Conservation (phyloP, 2,329 filamentous ascomycete genomes). For the Trichoderma endophyticum region DNA sequence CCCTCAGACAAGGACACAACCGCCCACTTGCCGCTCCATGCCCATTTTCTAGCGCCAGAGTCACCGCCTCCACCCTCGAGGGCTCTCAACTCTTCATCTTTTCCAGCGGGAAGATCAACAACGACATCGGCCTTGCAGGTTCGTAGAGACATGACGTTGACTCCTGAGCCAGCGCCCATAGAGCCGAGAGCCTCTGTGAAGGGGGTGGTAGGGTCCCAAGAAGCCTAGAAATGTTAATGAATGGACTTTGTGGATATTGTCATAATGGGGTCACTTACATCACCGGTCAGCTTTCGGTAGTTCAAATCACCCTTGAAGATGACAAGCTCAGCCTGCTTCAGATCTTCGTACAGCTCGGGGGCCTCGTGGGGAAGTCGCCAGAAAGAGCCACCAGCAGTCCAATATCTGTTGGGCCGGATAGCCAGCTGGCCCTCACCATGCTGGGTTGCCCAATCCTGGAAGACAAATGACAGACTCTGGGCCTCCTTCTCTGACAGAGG, state of each 20-base stretch:
- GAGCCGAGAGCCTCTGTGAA: slow-evolving; percentile 84
- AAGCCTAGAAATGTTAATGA: slow-evolving; percentile 28
- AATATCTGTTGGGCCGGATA: slow-evolving; percentile 82
- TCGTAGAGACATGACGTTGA: slow-evolving; percentile 81
- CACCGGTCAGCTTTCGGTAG: slow-evolving; percentile 86
- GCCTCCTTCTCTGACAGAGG: slow-evolving; percentile 66
- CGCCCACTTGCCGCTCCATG: slow-evolving; percentile 94
- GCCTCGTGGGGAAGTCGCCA: slow-evolving; percentile 77
- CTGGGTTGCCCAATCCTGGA: slow-evolving; percentile 73
- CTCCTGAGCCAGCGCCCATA: slow-evolving; percentile 73
- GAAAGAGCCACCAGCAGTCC: slow-evolving; percentile 84
- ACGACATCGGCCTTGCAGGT: slow-evolving; percentile 98
- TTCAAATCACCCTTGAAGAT: slow-evolving; percentile 98
- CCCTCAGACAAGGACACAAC: slow-evolving; percentile 61
- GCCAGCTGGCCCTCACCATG: slow-evolving; percentile 82
- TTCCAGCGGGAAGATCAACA: slow-evolving; percentile 76
- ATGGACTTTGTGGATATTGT: not conserved
- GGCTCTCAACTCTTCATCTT: slow-evolving; percentile 74
- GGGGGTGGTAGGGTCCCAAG: slow-evolving; percentile 82
- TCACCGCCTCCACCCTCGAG: slow-evolving; percentile 69
- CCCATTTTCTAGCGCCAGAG: slow-evolving; percentile 74
- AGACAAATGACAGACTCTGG: slow-evolving; percentile 69
- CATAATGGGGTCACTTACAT: slow-evolving; percentile 56
- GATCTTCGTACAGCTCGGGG: slow-evolving; percentile 67
- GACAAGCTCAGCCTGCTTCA: slow-evolving; percentile 80